Base-by-base conservation (phyloP, 352 stramenopile species). In the Globisporangium echinulatum region DNA sequence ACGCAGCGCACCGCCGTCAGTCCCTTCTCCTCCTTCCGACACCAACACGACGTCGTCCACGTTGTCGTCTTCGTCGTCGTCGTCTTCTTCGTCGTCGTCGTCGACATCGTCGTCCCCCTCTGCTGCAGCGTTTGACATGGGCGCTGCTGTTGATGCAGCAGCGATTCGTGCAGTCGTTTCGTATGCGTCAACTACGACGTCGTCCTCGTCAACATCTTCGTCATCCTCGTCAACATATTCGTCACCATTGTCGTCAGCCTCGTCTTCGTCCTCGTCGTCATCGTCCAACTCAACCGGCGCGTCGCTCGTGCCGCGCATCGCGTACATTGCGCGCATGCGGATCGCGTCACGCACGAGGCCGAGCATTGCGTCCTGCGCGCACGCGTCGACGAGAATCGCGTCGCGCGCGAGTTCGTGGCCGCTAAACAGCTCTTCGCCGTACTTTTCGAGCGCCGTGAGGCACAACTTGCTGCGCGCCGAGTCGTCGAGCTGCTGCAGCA, bases 351-450 rank as follows among this genome's bases (percentile, higher is more conserved):
- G 66, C 64, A 90, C 69, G 4, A 87, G 56, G 15, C 63, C 73
- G 40, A 90, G 62, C 33, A 87, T 77, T 17, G 72, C 69, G 17
- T 86, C 75, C 9, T 87, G 70, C 5, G 70, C 68, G 57, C 77
- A 90, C 0, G 80, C 80, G 49, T 86, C 80, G 8, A 90, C 59
- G 7, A 90, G 59, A 38, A 90, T 83, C 0, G 69, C 75, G 49
- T 90, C 80, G 39, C 80, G 77, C 5, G 74, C 73, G 8, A 64
- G 50, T 54, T 90, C 79, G 51, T 87, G 79, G 15, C 75, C 75
- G 8, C 75, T 75, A 54, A 90, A 87, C 19, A 87, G 55, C 62
- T 87, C 77, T 52, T 85, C 77, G 3, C 79, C 77, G 53, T 87
- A 87, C 43, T 89, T 89, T 56, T 86, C 71, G 53, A 89, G 54